Base-by-base conservation (phyloP, 306 rosid species). In the Casuarina equisetifolia region DNA sequence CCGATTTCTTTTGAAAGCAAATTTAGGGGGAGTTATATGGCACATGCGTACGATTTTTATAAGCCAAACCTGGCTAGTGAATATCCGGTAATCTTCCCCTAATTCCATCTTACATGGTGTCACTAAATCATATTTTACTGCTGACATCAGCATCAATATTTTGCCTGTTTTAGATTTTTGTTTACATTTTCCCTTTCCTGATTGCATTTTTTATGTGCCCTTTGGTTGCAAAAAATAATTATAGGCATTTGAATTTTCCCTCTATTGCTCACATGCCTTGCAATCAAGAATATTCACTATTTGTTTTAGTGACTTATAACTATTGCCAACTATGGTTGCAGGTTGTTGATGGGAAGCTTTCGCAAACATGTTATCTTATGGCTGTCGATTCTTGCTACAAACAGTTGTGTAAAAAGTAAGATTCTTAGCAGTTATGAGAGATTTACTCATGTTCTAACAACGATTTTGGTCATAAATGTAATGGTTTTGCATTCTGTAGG, bases 341-440 rank as follows among this genome's bases (percentile, higher is more conserved):
- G 99, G 97, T 95, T 75, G 99, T 95, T 16, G 99, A 95, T 72
- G 99, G 99, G 58, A 95, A 95, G 68, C 99, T 95, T 80, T 95
- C 99, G 57, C 99, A 95, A 80, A 92, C 99, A 59, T 95, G 99
- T 79, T 95, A 95, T 83, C 91, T 95, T 63, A 86, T 88, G 91
- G 98, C 99, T 62, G 87, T 95, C 72, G 99, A 95, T 88, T 85
- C 94, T 80, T 92, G 99, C 90, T 95, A 91, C 78, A 91, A 89
- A 76, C 85, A 89, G 78, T 76, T 92, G 39, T 85, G 89, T 77
- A 85, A 85, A 70, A 95, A 90, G 99, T 91, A 86, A 86, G 97
- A 81, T 75, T 77, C 64, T 1, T 50, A 4, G n/a, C 13, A 50
- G 70, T 54, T 8, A 66, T 55, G 49, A 44, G 19, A 20, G 19